Evolutionary conservation across 441 rosid genomes (phyloP).

Genomic region (Lepidium campestre): DNA sequence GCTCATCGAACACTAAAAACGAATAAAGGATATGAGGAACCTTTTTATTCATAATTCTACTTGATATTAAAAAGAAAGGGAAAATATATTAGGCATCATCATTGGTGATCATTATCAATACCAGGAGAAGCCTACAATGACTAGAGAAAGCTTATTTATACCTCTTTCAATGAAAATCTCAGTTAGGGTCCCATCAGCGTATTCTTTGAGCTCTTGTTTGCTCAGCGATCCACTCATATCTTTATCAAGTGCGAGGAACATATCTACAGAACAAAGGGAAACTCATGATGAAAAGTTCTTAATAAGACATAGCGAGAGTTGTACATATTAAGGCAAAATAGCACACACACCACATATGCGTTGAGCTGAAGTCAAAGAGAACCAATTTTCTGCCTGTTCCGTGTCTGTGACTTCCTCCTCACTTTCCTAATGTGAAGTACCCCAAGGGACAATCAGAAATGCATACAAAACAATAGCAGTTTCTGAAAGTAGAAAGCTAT

Average conservation of each 20-base stretch:
- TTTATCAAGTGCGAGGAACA: slow-evolving; percentile 93
- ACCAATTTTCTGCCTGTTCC: slow-evolving; percentile 99
- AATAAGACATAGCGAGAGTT: neutral
- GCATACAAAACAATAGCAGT: neutral
- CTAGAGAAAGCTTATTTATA: slow-evolving; percentile 21
- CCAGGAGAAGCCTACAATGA: neutral
- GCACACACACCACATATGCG: slow-evolving; percentile 78
- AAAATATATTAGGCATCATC: neutral
- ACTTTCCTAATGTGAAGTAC: slow-evolving; percentile 55
- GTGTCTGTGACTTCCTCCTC: slow-evolving; percentile 98
- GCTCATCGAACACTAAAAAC: slow-evolving; percentile 81
- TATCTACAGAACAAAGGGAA: slow-evolving; percentile 44
- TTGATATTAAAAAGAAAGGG: neutral
- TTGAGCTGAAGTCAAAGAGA: slow-evolving; percentile 96
- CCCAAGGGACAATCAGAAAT: neutral
- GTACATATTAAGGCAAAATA: neutral
- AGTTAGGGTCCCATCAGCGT: slow-evolving; percentile 94
- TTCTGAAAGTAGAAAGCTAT: slow-evolving; percentile 1
- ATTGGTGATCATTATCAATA: neutral
- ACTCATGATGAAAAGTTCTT: neutral
- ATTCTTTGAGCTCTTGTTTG: slow-evolving; percentile 95
- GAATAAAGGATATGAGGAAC: neutral
- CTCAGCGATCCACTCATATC: slow-evolving; percentile 86
- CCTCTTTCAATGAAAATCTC: slow-evolving; percentile 96
- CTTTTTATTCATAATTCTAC: neutral